phyloP scores from a whole-genome alignment of 805 yeast species.

The Candida boleticola region DNA sequence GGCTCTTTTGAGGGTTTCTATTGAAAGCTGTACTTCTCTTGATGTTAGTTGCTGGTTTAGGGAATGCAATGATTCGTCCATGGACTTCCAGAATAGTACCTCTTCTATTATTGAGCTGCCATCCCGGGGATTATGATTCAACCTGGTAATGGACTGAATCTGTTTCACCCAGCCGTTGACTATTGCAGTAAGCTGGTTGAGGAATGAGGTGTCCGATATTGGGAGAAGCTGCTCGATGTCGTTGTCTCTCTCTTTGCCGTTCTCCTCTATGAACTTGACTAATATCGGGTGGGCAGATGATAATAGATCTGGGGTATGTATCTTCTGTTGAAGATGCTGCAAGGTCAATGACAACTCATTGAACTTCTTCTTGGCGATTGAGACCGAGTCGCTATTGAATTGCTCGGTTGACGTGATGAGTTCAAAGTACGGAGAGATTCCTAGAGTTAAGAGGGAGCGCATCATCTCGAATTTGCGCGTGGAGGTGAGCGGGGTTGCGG shows the following conservation, averaged over 20 bases:
- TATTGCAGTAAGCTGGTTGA: conserved; percentile 66
- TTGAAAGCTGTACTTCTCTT: conserved; percentile 52
- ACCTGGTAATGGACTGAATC: conserved; percentile 53
- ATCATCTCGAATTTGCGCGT: conserved; percentile 44
- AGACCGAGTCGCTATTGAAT: not conserved
- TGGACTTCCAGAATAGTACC: conserved; percentile 71
- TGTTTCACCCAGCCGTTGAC: conserved; percentile 75
- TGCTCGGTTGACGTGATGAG: conserved; percentile 24
- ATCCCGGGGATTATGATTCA: conserved; percentile 51
- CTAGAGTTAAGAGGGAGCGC: conserved; percentile 58
- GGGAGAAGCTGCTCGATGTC: conserved; percentile 37
- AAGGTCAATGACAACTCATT: conserved; percentile 67
- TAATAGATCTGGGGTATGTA: conserved; percentile 65
- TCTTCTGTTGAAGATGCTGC: conserved; percentile 63
- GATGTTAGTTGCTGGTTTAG: conserved; percentile 58
- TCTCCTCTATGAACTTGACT: conserved; percentile 2
- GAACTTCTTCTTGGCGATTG: conserved; percentile 55
- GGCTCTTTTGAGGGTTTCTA: conserved; percentile 61
- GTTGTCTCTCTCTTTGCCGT: conserved; percentile 17
- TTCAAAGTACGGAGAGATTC: conserved; percentile 70
- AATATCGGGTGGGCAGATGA: conserved; percentile 52
- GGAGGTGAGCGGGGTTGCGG: not conserved
- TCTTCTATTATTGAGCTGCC: conserved; percentile 62
- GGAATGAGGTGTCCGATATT: conserved; percentile 45
- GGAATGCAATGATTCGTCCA: conserved; percentile 58